Evolutionary conservation across 345 rosid genomes (phyloP).

Genomic region (Eucalyptus pauciflora): DNA sequence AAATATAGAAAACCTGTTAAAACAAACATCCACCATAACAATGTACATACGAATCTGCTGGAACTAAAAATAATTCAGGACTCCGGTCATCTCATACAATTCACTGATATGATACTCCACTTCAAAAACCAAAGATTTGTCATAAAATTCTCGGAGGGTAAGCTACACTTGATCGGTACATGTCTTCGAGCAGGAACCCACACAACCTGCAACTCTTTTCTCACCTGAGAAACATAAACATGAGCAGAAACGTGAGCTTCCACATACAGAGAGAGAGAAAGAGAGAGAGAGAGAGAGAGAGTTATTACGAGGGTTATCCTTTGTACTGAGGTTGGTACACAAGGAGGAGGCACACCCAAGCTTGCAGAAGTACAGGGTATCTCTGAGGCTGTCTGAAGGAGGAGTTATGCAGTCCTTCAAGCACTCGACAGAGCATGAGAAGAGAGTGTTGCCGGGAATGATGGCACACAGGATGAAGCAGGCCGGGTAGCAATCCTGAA

Average conservation of each 20-base stretch:
- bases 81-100: background rate
- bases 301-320: slow-evolving; percentile 13
- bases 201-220: slow-evolving; percentile 26
- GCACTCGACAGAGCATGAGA: slow-evolving; percentile 13
- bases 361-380: slow-evolving; percentile 16
- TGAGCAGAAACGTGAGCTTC: background rate
- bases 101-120: background rate
- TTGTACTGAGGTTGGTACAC: slow-evolving; percentile 31
- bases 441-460: background rate
- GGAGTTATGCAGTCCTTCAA: slow-evolving; percentile 19
- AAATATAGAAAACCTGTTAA: background rate
- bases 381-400: background rate
- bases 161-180: slow-evolving; percentile 4
- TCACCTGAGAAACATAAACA: slow-evolving; percentile 2
- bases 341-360: slow-evolving; percentile 31
- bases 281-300: background rate
- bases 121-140: background rate
- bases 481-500: slow-evolving; percentile 12
- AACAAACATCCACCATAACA: background rate
- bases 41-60: background rate
- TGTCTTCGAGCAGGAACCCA: slow-evolving; percentile 18
- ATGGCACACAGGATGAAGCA: slow-evolving; percentile 22
- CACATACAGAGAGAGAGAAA: background rate
- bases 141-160: background rate
- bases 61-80: background rate